These are phyloP conservation scores for Apiospora pterosperma DNA, from an alignment of 2,329 filamentous ascomycete genomes.

Conservation along the genomic window DNA sequence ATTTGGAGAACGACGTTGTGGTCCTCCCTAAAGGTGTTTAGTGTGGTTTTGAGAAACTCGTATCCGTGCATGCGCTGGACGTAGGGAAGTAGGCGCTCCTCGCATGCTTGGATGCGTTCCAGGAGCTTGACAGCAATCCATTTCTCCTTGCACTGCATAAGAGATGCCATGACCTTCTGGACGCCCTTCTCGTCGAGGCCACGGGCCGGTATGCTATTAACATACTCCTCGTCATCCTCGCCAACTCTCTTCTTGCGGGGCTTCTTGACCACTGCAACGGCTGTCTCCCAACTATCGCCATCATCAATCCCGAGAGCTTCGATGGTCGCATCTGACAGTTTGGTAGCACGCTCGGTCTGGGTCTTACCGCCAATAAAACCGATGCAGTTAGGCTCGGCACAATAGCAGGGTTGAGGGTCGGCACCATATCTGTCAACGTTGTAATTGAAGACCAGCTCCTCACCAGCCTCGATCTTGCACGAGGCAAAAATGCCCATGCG, in stretches of 20 bases:
- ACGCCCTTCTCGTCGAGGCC: conserved; percentile 29
- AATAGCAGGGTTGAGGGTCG: conserved; percentile 95
- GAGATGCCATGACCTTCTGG: conserved; percentile 57
- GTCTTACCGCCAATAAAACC: conserved; percentile 98
- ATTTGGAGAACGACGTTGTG: conserved; percentile 86
- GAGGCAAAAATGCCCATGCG: conserved; percentile 98
- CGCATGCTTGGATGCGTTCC: conserved; percentile 78
- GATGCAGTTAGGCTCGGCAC: conserved; percentile 88
- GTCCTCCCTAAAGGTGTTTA: conserved; percentile 85
- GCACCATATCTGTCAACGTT: conserved; percentile 98
- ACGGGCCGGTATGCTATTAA: conserved; percentile 62
- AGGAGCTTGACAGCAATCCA: conserved; percentile 98
- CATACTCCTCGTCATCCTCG: conserved; percentile 93
- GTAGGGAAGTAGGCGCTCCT: conserved; percentile 83
- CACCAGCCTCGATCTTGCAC: conserved; percentile 78
- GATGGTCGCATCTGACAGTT: conserved; percentile 82
- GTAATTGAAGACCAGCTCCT: conserved; percentile 98
- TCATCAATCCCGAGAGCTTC: conserved; percentile 96
- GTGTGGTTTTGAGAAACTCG: conserved; percentile 83
- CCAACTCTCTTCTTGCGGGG: conserved; percentile 87
- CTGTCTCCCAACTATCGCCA: conserved; percentile 85
- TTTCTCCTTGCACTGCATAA: conserved; percentile 98
- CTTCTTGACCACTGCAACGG: conserved; percentile 70
- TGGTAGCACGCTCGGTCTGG: conserved; percentile 92
- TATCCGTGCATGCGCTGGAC: conserved; percentile 98